Evolutionary conservation across 768 basidiomycete species (phyloP), one percentile per base, ranked within the genome.

Genomic region (Xanthoconium stramineum): DNA sequence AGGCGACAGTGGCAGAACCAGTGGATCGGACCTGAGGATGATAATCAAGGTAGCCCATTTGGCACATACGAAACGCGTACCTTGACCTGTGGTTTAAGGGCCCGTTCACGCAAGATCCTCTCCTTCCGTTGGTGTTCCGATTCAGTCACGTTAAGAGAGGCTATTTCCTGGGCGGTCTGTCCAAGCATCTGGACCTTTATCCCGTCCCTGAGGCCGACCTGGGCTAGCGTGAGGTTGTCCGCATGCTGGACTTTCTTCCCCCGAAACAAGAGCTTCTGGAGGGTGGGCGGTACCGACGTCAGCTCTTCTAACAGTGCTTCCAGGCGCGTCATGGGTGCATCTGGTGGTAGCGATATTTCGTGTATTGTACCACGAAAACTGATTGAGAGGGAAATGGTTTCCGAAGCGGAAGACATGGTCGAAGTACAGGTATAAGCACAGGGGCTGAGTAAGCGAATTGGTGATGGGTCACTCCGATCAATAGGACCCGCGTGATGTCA

Each of bases 181-280:
- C 89, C 90, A 3, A 90, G 72, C 76, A 91, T 75, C 64, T 88
- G 88, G 6, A 91, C 70, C 69, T 86, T 91, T 48, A 75, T 63
- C 10, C 88, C 87, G 57, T 83, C 73, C 62, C 79, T 84, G 39
- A 91, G 64, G n/a, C 89, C 88, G 0, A 73, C 74, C 63, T 81
- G 69, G 65, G 64, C 4, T 3, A 80, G 46, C 13, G 69, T 61
- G 75, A 63, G 30, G 64, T 76, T 46, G 55, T 72, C 28, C 61
- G 39, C 64, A 59, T 17, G 69, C 46, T 17, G 69, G 35, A 68
- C 54, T 50, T 73, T 80, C 76, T 86, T 90, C 35, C 89, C 87
- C 65, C 83, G 88, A 73, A 80, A 86, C 10, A 91, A 67, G 40
- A 91, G 74, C 63, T 91, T 92, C 74, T 91, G 89, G 39, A 84